Percentiles rank a stretch among this genome's conserved stretches.
Evolutionary conservation across 2,329 filamentous ascomycete species (phyloP).

Genomic region (Hypoxylon sp.): DNA sequence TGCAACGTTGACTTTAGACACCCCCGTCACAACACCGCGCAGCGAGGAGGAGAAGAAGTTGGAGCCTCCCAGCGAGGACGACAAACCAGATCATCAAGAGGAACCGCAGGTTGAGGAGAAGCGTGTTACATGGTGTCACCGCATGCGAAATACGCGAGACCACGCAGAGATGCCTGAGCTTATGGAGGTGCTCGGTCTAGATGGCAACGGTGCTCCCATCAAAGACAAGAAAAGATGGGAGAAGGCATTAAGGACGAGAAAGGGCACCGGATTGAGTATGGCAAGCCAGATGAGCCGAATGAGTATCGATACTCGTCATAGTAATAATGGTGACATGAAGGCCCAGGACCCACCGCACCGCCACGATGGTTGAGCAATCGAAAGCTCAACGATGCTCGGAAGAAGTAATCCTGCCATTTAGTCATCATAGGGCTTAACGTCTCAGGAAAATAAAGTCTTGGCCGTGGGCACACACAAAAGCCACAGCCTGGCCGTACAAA

Average conservation of each 20-base stretch:
- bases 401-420: not conserved
- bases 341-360: not conserved
- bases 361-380: not conserved
- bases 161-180: conserved; percentile 79
- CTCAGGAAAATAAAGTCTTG: not conserved
- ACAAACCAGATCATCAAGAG: conserved; percentile 15
- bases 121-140: conserved; percentile 81
- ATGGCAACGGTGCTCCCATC: conserved; percentile 55
- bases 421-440: not conserved
- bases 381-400: not conserved
- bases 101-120: conserved; percentile 61
- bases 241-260: conserved; percentile 62
- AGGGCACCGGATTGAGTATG: conserved; percentile 68
- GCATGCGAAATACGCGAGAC: conserved; percentile 83
- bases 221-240: conserved; percentile 61
- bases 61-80: conserved; percentile 22
- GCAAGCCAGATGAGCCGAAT: conserved; percentile 62
- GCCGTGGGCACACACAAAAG: not conserved
- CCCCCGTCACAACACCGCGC: conserved; percentile 60
- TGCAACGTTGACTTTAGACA: conserved; percentile 54
- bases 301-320: conserved; percentile 52
- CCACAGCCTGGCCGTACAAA: not conserved
- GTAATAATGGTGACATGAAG: conserved; percentile 23
- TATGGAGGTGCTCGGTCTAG: conserved; percentile 71
- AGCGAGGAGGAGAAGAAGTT: conserved; percentile 40